phyloP scores from a whole-genome alignment of 192 early-diverging fungal species.

The Coemansia asiatica region DNA sequence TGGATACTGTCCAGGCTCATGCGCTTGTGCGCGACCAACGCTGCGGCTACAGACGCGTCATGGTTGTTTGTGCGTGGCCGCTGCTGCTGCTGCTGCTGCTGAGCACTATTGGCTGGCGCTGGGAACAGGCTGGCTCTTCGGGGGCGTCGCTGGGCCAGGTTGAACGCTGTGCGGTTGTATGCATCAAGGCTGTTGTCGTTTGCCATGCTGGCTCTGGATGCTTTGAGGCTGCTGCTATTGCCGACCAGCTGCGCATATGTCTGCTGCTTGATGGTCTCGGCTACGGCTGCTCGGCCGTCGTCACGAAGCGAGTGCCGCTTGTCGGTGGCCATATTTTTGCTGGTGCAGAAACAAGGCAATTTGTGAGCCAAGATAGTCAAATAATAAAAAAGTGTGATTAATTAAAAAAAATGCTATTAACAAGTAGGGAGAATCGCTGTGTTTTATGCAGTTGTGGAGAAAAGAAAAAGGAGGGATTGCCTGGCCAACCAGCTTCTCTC shows the following conservation, averaged over 20 bases:
- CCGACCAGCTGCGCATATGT: constrained; percentile 20
- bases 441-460: no score
- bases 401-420: not conserved
- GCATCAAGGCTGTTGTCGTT: not conserved
- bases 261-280: constrained; percentile 8
- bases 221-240: not conserved
- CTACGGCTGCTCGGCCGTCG: not conserved
- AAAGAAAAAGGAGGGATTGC: not conserved
- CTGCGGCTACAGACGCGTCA: not conserved
- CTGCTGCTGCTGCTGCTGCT: not conserved
- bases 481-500: not conserved
- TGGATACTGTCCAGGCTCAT: constrained; percentile 49
- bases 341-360: no score
- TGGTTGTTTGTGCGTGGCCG: not conserved
- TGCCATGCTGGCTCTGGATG: not conserved
- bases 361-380: no score
- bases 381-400: not conserved
- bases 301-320: constrained; percentile 9
- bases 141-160: not conserved
- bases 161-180: constrained; percentile 1
- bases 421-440: not conserved
- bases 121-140: constrained; percentile 5
- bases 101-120: constrained; percentile 8
- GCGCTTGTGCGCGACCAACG: constrained; percentile 2
- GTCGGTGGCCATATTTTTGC: constrained; percentile 3